Evolutionary conservation across 108 stramenopile genomes (phyloP).

Genomic region (Cyclotella baltica): DNA sequence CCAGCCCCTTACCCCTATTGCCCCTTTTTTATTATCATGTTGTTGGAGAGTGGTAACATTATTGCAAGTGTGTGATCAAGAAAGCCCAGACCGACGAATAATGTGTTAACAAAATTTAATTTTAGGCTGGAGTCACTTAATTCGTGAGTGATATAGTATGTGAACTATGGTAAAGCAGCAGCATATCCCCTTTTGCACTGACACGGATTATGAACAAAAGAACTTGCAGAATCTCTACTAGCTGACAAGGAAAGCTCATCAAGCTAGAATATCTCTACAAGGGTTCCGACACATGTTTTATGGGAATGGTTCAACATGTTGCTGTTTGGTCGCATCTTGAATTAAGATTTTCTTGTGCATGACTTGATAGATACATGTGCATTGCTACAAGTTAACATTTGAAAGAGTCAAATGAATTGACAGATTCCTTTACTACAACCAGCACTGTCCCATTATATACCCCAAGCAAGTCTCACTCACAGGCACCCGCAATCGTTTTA

Average conservation of each 20-base stretch:
- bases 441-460: slow-evolving; percentile 20
- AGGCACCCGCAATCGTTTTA: background rate
- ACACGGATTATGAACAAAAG: too few species aligned
- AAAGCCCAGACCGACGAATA: too few species aligned
- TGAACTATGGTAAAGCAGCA: too few species aligned
- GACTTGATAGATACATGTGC: background rate
- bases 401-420: background rate
- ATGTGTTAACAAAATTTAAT: too few species aligned
- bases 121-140: too few species aligned
- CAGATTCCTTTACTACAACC: background rate
- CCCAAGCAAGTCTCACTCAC: background rate
- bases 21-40: too few species aligned
- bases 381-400: background rate
- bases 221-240: slow-evolving; percentile 3
- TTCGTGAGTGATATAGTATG: too few species aligned
- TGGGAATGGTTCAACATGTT: background rate
- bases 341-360: background rate
- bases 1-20: too few species aligned
- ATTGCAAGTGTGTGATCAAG: too few species aligned
- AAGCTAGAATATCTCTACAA: background rate
- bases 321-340: background rate
- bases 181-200: too few species aligned
- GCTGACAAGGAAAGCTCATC: background rate
- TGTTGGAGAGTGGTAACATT: too few species aligned
- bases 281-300: background rate